Conservation (phyloP, 1,284 basidiomycete species). For the Irpex sp. region DNA sequence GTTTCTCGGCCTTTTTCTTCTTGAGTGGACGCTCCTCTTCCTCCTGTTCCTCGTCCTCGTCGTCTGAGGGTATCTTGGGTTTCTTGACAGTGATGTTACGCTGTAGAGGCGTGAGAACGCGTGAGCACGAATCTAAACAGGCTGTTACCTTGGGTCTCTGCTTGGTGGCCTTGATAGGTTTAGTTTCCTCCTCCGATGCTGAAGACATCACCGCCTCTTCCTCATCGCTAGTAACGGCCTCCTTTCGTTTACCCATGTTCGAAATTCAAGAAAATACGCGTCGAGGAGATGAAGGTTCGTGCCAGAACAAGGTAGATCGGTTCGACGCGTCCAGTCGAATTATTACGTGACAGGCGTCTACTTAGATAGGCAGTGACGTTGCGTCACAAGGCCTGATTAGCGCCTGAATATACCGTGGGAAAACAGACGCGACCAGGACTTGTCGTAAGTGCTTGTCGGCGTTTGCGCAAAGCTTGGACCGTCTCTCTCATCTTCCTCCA, state of each 20-base stretch:
- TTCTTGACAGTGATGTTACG: not conserved
- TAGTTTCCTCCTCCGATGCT: not conserved
- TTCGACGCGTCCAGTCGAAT: not conserved
- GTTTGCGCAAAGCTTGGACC: not conserved
- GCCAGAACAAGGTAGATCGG: not conserved
- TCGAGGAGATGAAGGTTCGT: not conserved
- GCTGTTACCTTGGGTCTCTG: not conserved
- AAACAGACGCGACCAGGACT: not conserved
- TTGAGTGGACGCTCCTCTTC: conserved; percentile 6
- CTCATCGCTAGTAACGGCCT: conserved; percentile 22
- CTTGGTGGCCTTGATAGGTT: not conserved
- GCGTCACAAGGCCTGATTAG: not conserved
- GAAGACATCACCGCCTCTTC: conserved; percentile 21
- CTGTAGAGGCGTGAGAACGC: not conserved
- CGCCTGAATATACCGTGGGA: not conserved
- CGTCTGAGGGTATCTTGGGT: conserved; percentile 11
- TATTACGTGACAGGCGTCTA: not conserved
- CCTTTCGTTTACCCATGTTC: conserved; percentile 37
- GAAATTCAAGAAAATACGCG: not conserved
- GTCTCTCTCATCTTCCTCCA: not conserved
- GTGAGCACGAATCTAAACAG: not conserved
- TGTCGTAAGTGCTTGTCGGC: conserved; percentile 1
- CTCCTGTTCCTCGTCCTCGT: conserved; percentile 11
- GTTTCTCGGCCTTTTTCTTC: conserved; percentile 10
- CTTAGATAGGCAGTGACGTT: not conserved